Base-by-base conservation (phyloP, 495 filamentous ascomycete species). In the Lophiostoma macrostomum region DNA sequence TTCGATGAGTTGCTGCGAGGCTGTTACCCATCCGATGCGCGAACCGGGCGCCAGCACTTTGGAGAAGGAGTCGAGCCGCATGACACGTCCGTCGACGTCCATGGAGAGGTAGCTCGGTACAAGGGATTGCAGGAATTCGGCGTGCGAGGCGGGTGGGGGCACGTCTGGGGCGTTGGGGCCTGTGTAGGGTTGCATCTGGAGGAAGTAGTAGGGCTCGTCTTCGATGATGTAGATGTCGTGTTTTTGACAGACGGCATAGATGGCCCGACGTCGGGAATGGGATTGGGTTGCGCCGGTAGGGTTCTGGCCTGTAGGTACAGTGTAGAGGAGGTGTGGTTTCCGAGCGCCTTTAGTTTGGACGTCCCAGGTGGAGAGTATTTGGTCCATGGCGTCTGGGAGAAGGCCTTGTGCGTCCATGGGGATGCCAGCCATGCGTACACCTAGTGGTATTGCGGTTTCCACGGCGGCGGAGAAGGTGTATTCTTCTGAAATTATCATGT, bases 191-290 rank as follows among this genome's bases (percentile, higher is more conserved):
- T 88, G 81, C 90, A 98, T 96, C 73, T 98, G 93, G 42, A 98
- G 76, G 74, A 91, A 98, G 68, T 88, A 78, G 50, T 96, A 96
- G n/a, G 91, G 91, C 66, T 97, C 91, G 67, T 97, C 91, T 71
- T 97, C 91, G 55, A 97, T 64, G 67, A 97, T 91, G 69, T 80
- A 85, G 37, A 96, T 48, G 64, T 95, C 88, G 66, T 95, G 87
- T 70, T 87, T 86, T 66, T 84, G 81, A 23, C 81, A 82, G 12
- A 95, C 77, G 11, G 70, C 74, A 72, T 96, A 96, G 27, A 96
- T 75, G 23, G 77, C 84, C 39, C 73, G 67, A 19, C 90, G 73
- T 34, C 91, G 80, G 64, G 76, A 65, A 38, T 64, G 66, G 4
- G 80, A 73, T 68, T 89, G 86, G 13, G 91, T 95, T 32, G 89